phyloP scores from a whole-genome alignment of 805 yeast species.

The Kazachstania africana region DNA sequence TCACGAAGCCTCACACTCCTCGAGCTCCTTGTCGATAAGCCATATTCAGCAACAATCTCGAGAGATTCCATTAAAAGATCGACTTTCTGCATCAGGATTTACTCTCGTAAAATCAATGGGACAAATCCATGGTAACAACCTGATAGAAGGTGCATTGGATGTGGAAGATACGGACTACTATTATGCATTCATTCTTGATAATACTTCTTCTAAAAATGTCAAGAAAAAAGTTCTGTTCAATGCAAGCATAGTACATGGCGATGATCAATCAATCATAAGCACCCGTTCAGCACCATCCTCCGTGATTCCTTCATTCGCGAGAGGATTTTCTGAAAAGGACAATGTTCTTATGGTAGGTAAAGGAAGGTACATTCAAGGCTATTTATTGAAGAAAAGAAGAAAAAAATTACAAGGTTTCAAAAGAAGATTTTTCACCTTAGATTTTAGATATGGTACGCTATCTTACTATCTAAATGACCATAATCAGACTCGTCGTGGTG shows the following conservation, averaged over 20 bases:
- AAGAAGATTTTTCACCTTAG: slow-evolving; percentile 73
- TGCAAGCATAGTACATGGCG: slow-evolving; percentile 27
- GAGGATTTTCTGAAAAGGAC: slow-evolving; percentile 8
- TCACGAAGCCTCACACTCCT: slow-evolving; percentile 1
- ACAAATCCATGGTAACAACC: slow-evolving; percentile 45
- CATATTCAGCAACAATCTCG: slow-evolving; percentile 27
- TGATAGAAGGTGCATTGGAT: slow-evolving; percentile 49
- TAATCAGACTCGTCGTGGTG: slow-evolving; percentile 67
- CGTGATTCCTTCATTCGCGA: slow-evolving; percentile 5
- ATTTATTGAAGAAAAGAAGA: slow-evolving; percentile 66
- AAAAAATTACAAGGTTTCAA: slow-evolving; percentile 80
- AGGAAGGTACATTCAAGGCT: slow-evolving; percentile 69
- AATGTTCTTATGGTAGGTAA: slow-evolving; percentile 24
- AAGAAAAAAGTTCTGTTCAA: slow-evolving; percentile 72
- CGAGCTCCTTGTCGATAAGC: slow-evolving; percentile 4
- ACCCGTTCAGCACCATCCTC: slow-evolving; percentile 9
- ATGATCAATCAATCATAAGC: slow-evolving; percentile 7
- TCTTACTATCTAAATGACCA: slow-evolving; percentile 68
- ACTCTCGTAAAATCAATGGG: slow-evolving; percentile 43
- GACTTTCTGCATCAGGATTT: slow-evolving; percentile 43
- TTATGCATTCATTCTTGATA: slow-evolving; percentile 79
- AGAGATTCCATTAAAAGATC: slow-evolving; percentile 41
- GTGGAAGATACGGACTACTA: slow-evolving; percentile 55
- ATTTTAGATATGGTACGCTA: slow-evolving; percentile 69
- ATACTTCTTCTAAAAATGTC: slow-evolving; percentile 76